Evolutionary conservation across 306 rosid genomes (phyloP).

Genomic region (Prunus persica): Prunus_persica_NCBIv2 NC_034012.1:1625001-1625500

Average conservation of each 20-base stretch:
- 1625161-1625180: constrained; percentile 69
- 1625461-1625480: constrained; percentile 51
- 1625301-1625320: constrained; percentile 61
- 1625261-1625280: constrained; percentile 72
- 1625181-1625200: constrained; percentile 70
- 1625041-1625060: constrained; percentile 59
- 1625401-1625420: constrained; percentile 79
- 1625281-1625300: constrained; percentile 57
- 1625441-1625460: constrained; percentile 61
- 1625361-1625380: constrained; percentile 62
- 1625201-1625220: constrained; percentile 44
- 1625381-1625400: constrained; percentile 69
- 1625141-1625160: constrained; percentile 97
- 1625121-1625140: constrained; percentile 92
- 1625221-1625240: constrained; percentile 45
- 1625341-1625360: constrained; percentile 87
- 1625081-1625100: constrained; percentile 64
- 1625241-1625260: constrained; percentile 71
- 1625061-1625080: constrained; percentile 77
- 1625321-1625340: constrained; percentile 98
- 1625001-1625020: constrained; percentile 44
- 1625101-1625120: constrained; percentile 75
- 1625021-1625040: constrained; percentile 49
- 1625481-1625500: constrained; percentile 91
- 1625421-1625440: constrained; percentile 78